Conservation (phyloP, 2,329 filamentous ascomycete genomes). For the Aspergillus oerlinghausenensis region DNA sequence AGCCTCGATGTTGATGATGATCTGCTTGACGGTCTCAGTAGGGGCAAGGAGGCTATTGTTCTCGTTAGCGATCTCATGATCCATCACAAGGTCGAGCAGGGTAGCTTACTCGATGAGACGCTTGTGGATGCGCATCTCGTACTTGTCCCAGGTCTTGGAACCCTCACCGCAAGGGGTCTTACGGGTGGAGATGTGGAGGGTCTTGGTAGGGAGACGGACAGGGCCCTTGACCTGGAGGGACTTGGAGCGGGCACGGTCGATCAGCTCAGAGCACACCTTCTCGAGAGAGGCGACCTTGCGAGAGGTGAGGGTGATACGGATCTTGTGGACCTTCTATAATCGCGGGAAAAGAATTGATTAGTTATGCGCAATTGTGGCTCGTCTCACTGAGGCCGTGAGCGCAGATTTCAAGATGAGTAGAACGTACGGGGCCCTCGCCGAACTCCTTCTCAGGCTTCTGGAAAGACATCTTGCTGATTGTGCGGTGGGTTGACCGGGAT, state of each 20-base stretch:
- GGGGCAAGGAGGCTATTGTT: slow-evolving; percentile 75
- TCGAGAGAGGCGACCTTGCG: slow-evolving; percentile 94
- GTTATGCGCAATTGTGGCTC: neutral
- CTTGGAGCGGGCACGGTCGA: slow-evolving; percentile 98
- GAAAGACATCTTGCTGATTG: slow-evolving; percentile 72
- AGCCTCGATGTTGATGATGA: slow-evolving; percentile 52
- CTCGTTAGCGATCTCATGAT: slow-evolving; percentile 9
- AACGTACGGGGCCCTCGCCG: slow-evolving; percentile 75
- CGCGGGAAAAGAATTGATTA: slow-evolving; percentile 15
- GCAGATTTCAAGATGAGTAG: slow-evolving; percentile 1
- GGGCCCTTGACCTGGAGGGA: slow-evolving; percentile 97
- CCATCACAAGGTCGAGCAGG: neutral
- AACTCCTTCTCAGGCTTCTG: slow-evolving; percentile 93
- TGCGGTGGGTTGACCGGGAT: slow-evolving; percentile 22
- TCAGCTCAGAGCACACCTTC: slow-evolving; percentile 97
- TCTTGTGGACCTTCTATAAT: slow-evolving; percentile 83
- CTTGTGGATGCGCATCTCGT: slow-evolving; percentile 99
- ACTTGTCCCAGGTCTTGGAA: slow-evolving; percentile 99
- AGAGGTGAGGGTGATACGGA: slow-evolving; percentile 94
- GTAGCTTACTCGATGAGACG: slow-evolving; percentile 79
- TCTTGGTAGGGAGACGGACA: slow-evolving; percentile 96
- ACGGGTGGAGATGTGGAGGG: slow-evolving; percentile 91
- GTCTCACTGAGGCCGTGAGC: neutral
- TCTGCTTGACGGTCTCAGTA: slow-evolving; percentile 67
- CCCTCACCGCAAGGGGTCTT: slow-evolving; percentile 99